Percentiles rank a stretch among this genome's conserved stretches.
Conservation (phyloP, 257 asterid genomes). For the Solanum stenotomum region DNA sequence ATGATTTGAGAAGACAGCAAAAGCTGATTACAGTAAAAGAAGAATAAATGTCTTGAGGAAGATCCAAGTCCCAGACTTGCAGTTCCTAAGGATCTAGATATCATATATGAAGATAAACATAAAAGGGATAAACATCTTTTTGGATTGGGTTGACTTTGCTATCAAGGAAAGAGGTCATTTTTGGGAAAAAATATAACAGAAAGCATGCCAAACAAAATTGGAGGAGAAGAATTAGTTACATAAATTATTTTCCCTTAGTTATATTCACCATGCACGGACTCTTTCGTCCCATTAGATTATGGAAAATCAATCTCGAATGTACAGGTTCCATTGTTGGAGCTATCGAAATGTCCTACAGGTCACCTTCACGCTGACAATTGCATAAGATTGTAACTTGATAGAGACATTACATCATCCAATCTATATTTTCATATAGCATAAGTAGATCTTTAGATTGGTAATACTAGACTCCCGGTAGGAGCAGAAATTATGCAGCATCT, state of each 20-base stretch:
- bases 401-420: neutral
- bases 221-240: neutral
- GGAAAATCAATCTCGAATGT: neutral
- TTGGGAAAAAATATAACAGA: neutral
- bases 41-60: neutral
- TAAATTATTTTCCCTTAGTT: neutral
- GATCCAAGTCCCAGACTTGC: neutral
- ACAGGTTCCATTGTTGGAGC: neutral
- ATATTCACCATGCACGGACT: neutral
- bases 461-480: neutral
- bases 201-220: neutral
- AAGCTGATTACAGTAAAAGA: neutral
- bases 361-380: neutral
- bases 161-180: neutral
- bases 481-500: neutral
- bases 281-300: neutral
- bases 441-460: neutral
- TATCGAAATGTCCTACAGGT: neutral
- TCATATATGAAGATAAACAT: neutral
- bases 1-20: neutral
- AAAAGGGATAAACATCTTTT: neutral
- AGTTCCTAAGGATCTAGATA: neutral
- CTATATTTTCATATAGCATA: neutral
- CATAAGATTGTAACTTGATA: neutral
- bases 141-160: neutral